Conservation (phyloP, 1,284 basidiomycete species). For the Thecaphora thlaspeos region DNA sequence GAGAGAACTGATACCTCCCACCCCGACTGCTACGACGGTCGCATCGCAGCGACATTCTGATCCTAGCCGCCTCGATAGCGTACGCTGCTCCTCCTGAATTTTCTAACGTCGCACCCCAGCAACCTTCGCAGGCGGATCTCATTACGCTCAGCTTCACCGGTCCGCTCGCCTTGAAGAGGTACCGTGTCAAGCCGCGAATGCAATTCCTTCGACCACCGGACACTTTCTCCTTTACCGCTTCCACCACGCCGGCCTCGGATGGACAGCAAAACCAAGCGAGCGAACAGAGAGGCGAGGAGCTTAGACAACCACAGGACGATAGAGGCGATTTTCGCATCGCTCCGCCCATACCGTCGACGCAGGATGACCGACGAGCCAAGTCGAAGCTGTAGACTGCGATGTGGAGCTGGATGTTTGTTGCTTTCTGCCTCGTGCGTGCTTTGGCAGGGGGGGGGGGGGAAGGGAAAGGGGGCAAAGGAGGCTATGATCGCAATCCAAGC, state of each 20-base stretch:
- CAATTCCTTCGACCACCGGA: conserved; percentile 27
- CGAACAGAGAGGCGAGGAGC: conserved; percentile 11
- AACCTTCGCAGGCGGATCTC: conserved; percentile 36
- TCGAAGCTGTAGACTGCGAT: conserved; percentile 13
- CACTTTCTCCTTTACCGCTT: conserved; percentile 5
- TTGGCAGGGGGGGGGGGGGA: no score
- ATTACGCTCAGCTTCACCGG: conserved; percentile 45
- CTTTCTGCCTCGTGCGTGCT: neutral
- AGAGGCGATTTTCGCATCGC: conserved; percentile 9
- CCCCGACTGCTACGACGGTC: no score
- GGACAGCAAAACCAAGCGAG: conserved; percentile 7
- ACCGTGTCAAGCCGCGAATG: conserved; percentile 50
- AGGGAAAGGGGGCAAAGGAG: neutral
- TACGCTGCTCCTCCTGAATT: conserved; percentile 29
- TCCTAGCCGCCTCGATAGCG: conserved; percentile 42
- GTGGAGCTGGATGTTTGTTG: no score
- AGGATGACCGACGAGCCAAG: conserved; percentile 1
- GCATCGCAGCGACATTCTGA: no score
- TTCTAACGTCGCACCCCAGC: conserved; percentile 10
- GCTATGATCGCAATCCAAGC: neutral
- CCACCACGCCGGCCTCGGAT: no score
- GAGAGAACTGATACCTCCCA: no score
- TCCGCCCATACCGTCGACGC: neutral
- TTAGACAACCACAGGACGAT: conserved; percentile 34
- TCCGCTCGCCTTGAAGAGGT: conserved; percentile 34